A percentile compares a stretch with the other conserved stretches of the same genome.
Conservation (phyloP, 257 asterid genomes). For the Verbena officinalis region DNA sequence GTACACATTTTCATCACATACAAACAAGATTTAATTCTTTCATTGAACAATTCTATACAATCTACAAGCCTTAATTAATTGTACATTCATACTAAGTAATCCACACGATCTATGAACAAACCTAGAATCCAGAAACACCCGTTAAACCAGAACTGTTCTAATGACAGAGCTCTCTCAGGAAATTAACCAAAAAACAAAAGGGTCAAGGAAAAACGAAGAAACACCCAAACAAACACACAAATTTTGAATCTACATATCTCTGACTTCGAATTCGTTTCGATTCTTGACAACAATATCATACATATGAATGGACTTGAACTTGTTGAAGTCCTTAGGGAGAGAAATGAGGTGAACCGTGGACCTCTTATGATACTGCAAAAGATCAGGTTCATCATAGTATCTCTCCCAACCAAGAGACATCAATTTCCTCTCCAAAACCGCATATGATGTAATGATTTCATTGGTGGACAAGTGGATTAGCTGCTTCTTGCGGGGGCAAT, state of each 20-base stretch:
- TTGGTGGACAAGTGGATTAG: constrained; percentile 49
- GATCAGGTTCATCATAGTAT: constrained; percentile 67
- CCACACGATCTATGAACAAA: not conserved
- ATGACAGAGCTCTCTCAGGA: not conserved
- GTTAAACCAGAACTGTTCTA: not conserved
- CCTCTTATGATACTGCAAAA: constrained; percentile 71
- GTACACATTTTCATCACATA: not conserved
- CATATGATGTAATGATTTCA: constrained; percentile 60
- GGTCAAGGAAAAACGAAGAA: not conserved
- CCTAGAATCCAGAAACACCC: not conserved
- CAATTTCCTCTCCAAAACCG: constrained; percentile 52
- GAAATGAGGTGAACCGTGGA: constrained; percentile 72
- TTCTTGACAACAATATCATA: constrained; percentile 67
- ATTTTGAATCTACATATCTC: constrained; percentile 29
- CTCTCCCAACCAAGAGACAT: constrained; percentile 71
- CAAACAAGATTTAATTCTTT: not conserved
- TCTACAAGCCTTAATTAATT: constrained; percentile 11
- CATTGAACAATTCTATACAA: constrained; percentile 1
- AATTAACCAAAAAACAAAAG: not conserved
- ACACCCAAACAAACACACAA: not conserved
- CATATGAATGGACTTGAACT: constrained; percentile 70
- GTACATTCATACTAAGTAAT: not conserved
- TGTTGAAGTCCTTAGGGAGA: constrained; percentile 66
- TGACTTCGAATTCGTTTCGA: constrained; percentile 61
- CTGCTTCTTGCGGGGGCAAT: constrained; percentile 47